A percentile compares a stretch with the other conserved stretches of the same genome.
Evolutionary conservation across 768 basidiomycete species (phyloP).

Genomic region (Tulasnella sp.): DNA sequence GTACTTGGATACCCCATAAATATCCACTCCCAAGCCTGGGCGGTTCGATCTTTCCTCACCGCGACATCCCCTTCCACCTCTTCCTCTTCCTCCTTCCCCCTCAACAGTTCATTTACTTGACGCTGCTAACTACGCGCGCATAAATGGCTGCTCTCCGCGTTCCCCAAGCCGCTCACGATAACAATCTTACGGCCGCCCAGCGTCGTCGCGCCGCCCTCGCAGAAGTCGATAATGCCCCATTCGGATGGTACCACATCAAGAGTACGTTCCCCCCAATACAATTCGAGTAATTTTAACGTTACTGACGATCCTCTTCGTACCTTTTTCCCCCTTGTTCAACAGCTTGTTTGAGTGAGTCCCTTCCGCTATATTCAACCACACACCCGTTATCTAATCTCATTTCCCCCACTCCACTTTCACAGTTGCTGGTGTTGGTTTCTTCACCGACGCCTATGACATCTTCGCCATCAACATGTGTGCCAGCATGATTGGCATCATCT

Average conservation of each 20-base stretch:
- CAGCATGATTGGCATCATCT: conserved; percentile 16
- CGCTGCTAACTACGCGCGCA: not conserved
- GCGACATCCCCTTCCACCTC: not conserved
- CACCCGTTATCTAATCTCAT: not conserved
- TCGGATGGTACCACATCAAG: conserved; percentile 85
- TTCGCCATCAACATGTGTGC: conserved; percentile 84
- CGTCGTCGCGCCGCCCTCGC: conserved; percentile 71
- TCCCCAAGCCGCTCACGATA: not conserved
- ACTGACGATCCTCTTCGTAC: not conserved
- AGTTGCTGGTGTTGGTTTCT: conserved; percentile 76
- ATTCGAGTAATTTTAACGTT: not conserved
- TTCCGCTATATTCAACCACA: not conserved
- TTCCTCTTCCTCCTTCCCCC: not conserved
- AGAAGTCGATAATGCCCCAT: conserved; percentile 80
- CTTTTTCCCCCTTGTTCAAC: not conserved
- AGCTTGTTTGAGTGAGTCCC: conserved; percentile 7
- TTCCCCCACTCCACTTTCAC: conserved; percentile 22
- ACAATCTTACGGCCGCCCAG: conserved; percentile 27
- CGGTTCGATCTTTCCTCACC: not conserved
- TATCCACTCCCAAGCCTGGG: not conserved
- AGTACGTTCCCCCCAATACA: conserved; percentile 27
- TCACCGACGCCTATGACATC: conserved; percentile 81
- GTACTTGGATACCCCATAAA: not conserved
- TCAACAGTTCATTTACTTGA: not conserved
- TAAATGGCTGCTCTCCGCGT: not conserved